Evolutionary conservation across 2,329 filamentous ascomycete species (phyloP).

Genomic region (Leptographium radiaticola): DNA sequence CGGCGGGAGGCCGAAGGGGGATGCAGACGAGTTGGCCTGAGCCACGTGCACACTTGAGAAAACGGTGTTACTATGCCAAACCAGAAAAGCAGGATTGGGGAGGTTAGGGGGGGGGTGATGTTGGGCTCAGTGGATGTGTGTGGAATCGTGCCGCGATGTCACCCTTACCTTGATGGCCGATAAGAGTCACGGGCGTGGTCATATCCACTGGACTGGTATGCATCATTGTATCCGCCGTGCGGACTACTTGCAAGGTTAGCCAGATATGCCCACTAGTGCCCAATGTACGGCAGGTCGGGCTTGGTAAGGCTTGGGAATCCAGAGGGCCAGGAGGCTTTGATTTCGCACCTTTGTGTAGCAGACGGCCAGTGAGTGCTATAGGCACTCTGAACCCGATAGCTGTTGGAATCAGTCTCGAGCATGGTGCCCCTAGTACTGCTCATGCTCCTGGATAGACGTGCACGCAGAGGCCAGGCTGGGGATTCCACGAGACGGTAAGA

Average conservation of each 20-base stretch:
- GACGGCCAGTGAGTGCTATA: conserved; percentile 6
- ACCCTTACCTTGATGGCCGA: conserved; percentile 20
- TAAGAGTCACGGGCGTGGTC: conserved; percentile 20
- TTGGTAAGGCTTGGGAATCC: background rate
- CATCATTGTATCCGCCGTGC: conserved; percentile 21
- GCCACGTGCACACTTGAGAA: conserved; percentile 30
- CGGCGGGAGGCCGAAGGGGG: conserved; percentile 6
- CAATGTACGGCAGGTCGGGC: background rate
- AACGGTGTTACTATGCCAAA: conserved; percentile 2
- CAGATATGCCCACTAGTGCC: background rate
- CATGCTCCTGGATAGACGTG: background rate
- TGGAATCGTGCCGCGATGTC: background rate
- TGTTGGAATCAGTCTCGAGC: conserved; percentile 1
- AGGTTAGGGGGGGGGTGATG: background rate
- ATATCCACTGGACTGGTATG: conserved; percentile 17
- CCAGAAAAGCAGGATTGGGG: background rate
- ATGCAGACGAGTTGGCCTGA: conserved; percentile 17
- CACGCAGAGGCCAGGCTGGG: background rate
- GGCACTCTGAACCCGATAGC: conserved; percentile 3
- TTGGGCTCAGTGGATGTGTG: background rate
- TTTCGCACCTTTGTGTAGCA: conserved; percentile 10
- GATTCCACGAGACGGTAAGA: background rate
- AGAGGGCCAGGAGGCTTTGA: background rate
- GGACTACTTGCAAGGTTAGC: conserved; percentile 14
- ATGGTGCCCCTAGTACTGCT: conserved; percentile 2